phyloP scores from a whole-genome alignment of 352 stramenopile species.

The Halophytophthora batemanensis region DNA sequence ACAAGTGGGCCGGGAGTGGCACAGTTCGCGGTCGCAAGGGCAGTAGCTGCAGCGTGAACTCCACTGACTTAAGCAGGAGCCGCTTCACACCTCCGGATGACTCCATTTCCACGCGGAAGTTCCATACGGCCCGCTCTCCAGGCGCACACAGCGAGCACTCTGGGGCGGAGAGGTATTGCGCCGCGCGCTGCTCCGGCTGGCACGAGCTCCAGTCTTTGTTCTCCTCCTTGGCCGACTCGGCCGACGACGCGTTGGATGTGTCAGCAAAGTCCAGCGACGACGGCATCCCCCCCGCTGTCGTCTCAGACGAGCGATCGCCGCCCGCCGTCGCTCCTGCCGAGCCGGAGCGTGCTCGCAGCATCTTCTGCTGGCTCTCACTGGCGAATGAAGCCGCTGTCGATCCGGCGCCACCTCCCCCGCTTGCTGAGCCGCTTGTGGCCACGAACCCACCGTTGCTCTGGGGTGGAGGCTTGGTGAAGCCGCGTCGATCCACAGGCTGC shows the following conservation, averaged over 20 bases:
- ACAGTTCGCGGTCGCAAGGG: constrained; percentile 75
- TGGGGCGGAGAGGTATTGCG: constrained; percentile 59
- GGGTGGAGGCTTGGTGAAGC: constrained; percentile 83
- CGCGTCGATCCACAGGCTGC: constrained; percentile 79
- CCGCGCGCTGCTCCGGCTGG: constrained; percentile 73
- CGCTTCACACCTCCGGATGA: constrained; percentile 57
- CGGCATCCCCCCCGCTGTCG: constrained; percentile 20
- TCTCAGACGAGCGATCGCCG: constrained; percentile 72
- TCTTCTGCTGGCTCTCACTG: constrained; percentile 58
- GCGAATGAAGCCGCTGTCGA: constrained; percentile 39
- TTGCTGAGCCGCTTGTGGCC: constrained; percentile 36
- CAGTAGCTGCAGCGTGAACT: constrained; percentile 86
- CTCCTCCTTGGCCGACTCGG: constrained; percentile 69
- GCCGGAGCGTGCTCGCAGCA: constrained; percentile 46
- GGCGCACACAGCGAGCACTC: constrained; percentile 78
- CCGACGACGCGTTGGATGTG: constrained; percentile 44
- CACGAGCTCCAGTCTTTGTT: constrained; percentile 90
- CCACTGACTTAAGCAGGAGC: constrained; percentile 83
- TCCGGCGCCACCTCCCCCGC: constrained; percentile 7
- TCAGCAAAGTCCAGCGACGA: constrained; percentile 61
- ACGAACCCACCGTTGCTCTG: constrained; percentile 87
- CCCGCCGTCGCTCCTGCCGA: constrained; percentile 42
- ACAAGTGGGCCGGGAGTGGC: constrained; percentile 77
- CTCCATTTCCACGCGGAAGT: constrained; percentile 88
- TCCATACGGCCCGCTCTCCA: constrained; percentile 84